A percentile compares a stretch with the other conserved stretches of the same genome.
phyloP scores from a whole-genome alignment of 1,284 basidiomycete genomes.

The Meira miltonrushii region DNA sequence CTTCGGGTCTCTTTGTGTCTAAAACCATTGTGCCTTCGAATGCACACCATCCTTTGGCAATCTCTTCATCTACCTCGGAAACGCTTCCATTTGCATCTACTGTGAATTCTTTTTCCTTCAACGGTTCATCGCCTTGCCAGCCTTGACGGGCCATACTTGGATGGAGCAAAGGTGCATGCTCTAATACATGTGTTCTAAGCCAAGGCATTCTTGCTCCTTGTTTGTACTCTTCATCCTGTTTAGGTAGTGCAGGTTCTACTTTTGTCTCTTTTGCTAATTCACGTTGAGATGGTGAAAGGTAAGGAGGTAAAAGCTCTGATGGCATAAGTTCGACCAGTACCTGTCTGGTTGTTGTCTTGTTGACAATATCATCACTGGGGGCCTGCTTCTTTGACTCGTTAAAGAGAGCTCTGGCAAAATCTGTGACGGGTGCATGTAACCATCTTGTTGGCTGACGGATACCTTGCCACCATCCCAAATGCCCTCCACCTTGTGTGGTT shows the following conservation, averaged over 20 bases:
- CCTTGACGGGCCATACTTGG: slow-evolving; percentile 34
- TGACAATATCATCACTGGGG: slow-evolving; percentile 14
- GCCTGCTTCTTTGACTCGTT: slow-evolving; percentile 5
- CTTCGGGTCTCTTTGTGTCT: slow-evolving; percentile 32
- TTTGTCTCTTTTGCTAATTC: not conserved
- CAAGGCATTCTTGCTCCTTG: slow-evolving; percentile 18
- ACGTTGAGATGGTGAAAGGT: slow-evolving; percentile 15
- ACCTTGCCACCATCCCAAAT: slow-evolving; percentile 84
- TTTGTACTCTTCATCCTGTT: not conserved
- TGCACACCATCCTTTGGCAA: slow-evolving; percentile 7
- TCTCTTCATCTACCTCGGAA: slow-evolving; percentile 12
- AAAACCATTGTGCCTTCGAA: slow-evolving; percentile 21
- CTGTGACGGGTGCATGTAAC: slow-evolving; percentile 35
- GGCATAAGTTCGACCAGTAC: slow-evolving; percentile 35
- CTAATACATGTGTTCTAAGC: slow-evolving; percentile 40
- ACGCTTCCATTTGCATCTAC: slow-evolving; percentile 11
- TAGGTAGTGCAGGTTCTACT: not conserved
- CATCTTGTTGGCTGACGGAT: slow-evolving; percentile 29
- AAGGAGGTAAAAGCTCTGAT: slow-evolving; percentile 25
- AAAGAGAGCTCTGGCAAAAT: slow-evolving; percentile 36
- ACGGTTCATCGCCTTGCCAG: slow-evolving; percentile 10
- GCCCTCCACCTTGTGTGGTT: slow-evolving; percentile 76
- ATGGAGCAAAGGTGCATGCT: slow-evolving; percentile 42
- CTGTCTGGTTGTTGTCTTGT: slow-evolving; percentile 13
- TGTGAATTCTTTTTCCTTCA: slow-evolving; percentile 14